phyloP scores from a whole-genome alignment of 345 rosid species.

The Punica granatum region DNA sequence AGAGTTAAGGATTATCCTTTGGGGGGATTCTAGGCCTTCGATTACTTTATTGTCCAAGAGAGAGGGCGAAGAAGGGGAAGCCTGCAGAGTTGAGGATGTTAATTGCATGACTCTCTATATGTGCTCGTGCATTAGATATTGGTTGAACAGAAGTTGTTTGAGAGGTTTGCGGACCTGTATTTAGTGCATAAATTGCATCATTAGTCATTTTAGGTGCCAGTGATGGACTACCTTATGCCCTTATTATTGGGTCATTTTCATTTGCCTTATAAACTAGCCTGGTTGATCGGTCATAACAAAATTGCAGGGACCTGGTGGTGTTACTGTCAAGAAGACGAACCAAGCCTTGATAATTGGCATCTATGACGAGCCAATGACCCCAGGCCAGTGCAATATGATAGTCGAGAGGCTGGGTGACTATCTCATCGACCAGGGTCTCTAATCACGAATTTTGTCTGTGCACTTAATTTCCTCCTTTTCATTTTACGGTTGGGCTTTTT shows the following conservation, averaged over 20 bases:
- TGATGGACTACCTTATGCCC: background rate
- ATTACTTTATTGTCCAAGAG: background rate
- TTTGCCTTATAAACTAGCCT: background rate
- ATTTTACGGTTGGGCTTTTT: background rate
- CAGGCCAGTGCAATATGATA: too few relatives aligned
- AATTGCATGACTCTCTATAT: background rate
- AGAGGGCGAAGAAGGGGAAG: background rate
- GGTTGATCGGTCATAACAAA: background rate
- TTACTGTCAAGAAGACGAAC: conserved; percentile 36
- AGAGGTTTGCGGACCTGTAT: background rate
- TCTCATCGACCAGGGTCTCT: conserved; percentile 35
- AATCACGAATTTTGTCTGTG: conserved; percentile 6
- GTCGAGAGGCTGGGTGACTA: too few relatives aligned
- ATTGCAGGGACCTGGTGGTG: conserved; percentile 35
- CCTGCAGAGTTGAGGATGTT: background rate
- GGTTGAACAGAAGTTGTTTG: background rate
- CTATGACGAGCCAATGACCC: conserved; percentile 37
- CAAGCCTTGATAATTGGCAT: conserved; percentile 33
- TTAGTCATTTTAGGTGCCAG: background rate
- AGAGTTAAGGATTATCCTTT: too few relatives aligned
- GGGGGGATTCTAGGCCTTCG: background rate
- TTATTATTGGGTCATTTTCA: background rate
- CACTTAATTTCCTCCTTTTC: conserved; percentile 3
- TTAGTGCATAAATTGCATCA: background rate
- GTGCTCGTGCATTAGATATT: background rate